Evolutionary conservation across 495 filamentous ascomycete genomes (phyloP), one percentile per base, ranked within the genome.

Genomic region (Lichenothelia convexa): DNA sequence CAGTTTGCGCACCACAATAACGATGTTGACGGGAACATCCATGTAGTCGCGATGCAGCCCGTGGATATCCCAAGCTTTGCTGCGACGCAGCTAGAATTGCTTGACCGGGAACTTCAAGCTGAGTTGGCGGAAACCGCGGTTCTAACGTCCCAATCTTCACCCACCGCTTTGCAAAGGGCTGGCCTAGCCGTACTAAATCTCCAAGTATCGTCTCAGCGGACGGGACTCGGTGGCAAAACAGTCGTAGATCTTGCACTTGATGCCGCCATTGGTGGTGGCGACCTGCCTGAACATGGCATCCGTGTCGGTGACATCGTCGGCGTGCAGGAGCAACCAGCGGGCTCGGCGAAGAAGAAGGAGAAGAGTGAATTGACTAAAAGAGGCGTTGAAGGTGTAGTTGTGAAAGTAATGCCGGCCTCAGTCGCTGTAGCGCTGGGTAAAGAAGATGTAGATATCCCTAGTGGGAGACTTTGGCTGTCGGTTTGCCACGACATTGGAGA

Each of bases 151-250:
- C 64, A 66, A 17, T 65, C 76, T 34, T 75, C 80, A 12, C 81
- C 89, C 12, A 58, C 70, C 0, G 64, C 73, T 0, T 73, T 97
- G 17, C 71, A 85, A 54, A 76, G 81, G 35, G 83, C 85, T 3
- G 89, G 89, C 26, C 68, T 93, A 44, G 89, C 91, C 1, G 60
- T 95, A 21, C 77, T 77, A 0, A 93, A 91, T 43, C 66, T 97
- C 2, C 47, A 67, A 15, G 57, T 92, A 9, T 54, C 65, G n/a
- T 71, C 77, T 34, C 80, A 80, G 53, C 77, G 86, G n/a, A 95
- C 89, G 0, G 91, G 89, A 0, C 58, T 93, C 6, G 91, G 87
- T 16, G 91, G 89, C 1, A 78, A 82, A 24, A 80, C 80, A 0
- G 73, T 97, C 2, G 58, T 93, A 13, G 85, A 93, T 47, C 75